Conservation (phyloP, 768 basidiomycete species). For the Epithele typhae region DNA sequence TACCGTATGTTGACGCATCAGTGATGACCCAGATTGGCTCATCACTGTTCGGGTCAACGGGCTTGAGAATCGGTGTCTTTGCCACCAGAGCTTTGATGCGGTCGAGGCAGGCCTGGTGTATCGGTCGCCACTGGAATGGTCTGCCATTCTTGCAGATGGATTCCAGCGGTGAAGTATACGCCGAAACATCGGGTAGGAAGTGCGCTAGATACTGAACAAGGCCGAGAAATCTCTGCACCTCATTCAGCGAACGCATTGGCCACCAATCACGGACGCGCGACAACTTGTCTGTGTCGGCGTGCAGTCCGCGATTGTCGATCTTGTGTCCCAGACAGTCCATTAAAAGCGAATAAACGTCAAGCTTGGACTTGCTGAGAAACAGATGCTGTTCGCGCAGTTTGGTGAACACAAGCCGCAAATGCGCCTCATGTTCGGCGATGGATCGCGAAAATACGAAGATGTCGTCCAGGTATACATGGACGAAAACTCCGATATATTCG, state of each 20-base stretch:
- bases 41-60: conserved; percentile 5
- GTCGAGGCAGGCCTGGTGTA: conserved; percentile 21
- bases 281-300: conserved; percentile 35
- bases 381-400: conserved; percentile 25
- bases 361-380: conserved; percentile 32
- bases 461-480: conserved; percentile 44
- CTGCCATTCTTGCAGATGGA: conserved; percentile 24
- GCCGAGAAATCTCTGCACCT: conserved; percentile 37
- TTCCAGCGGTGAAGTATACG: conserved; percentile 29
- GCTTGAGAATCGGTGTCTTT: conserved; percentile 11
- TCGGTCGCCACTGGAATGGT: conserved; percentile 21
- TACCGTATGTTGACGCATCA: conserved; percentile 17
- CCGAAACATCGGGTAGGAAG: conserved; percentile 32
- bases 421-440: conserved; percentile 33
- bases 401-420: conserved; percentile 30
- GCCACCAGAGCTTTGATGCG: conserved; percentile 12
- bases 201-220: conserved; percentile 34
- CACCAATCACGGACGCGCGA: conserved; percentile 29
- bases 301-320: conserved; percentile 35
- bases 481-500: conserved; percentile 31
- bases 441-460: conserved; percentile 36
- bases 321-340: conserved; percentile 38
- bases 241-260: conserved; percentile 28
- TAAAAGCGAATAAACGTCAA: conserved; percentile 25
- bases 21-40: conserved; percentile 21